A percentile compares a stretch with the other conserved stretches of the same genome.
These are phyloP conservation scores for Diplocarpon mali DNA, from an alignment of 2,329 filamentous ascomycete species.

Conservation along the genomic window DNA sequence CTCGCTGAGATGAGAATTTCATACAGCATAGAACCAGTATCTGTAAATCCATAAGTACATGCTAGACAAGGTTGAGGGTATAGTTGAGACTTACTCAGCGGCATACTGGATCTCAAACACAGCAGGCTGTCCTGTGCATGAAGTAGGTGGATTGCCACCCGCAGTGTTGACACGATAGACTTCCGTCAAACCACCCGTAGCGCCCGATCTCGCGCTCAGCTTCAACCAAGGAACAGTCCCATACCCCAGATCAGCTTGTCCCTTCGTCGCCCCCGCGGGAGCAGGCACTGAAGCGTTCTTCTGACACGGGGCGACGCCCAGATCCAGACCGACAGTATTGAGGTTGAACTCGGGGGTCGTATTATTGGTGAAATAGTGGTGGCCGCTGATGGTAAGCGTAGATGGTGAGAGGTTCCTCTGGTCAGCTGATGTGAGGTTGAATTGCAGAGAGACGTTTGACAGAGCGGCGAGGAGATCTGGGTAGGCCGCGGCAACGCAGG, in stretches of 20 bases:
- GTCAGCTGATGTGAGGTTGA: slow-evolving; percentile 38
- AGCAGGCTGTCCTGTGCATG: slow-evolving; percentile 53
- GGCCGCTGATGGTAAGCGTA: slow-evolving; percentile 55
- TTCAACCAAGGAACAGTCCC: slow-evolving; percentile 73
- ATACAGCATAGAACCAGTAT: slow-evolving; percentile 24
- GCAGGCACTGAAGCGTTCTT: slow-evolving; percentile 53
- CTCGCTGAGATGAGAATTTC: not conserved
- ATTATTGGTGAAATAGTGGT: slow-evolving; percentile 67
- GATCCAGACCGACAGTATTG: slow-evolving; percentile 40
- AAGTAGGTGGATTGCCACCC: slow-evolving; percentile 64
- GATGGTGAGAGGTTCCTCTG: slow-evolving; percentile 39
- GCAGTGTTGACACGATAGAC: slow-evolving; percentile 80
- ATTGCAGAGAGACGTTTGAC: slow-evolving; percentile 56
- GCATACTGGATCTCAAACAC: slow-evolving; percentile 69
- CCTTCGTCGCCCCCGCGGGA: slow-evolving; percentile 47
- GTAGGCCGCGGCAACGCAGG: slow-evolving; percentile 62
- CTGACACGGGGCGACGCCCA: slow-evolving; percentile 50
- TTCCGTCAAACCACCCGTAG: slow-evolving; percentile 55
- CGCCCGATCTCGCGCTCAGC: slow-evolving; percentile 43
- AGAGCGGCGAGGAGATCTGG: slow-evolving; percentile 55
- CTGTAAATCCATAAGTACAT: slow-evolving; percentile 12
- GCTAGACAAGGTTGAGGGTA: not conserved
- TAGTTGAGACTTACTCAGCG: slow-evolving; percentile 59
- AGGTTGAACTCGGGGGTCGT: slow-evolving; percentile 75
- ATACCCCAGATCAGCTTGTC: slow-evolving; percentile 46